Evolutionary conservation across 140 eudicot species (phyloP).

Genomic region (Oenanthe javanica): DNA sequence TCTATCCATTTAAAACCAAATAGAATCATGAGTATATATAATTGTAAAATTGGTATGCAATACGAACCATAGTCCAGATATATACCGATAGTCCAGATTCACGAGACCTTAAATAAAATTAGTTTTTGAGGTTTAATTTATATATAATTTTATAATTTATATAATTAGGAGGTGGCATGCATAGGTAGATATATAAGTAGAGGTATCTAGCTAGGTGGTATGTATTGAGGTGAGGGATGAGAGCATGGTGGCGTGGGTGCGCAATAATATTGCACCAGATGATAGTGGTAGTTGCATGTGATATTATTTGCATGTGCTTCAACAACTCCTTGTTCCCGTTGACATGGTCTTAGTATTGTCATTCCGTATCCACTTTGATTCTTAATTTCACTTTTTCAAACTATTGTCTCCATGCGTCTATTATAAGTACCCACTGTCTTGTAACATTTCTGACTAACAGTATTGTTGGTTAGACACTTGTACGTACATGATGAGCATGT

Average conservation of each 20-base stretch:
- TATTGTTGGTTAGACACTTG: neutral
- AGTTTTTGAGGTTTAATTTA: no score
- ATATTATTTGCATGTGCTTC: neutral
- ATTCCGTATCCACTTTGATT: neutral
- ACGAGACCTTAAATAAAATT: no score
- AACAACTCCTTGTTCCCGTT: neutral
- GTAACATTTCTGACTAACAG: neutral
- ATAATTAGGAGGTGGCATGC: no score
- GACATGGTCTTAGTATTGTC: neutral
- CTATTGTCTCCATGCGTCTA: neutral
- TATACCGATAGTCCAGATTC: neutral
- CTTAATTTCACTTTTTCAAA: no score
- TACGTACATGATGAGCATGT: slow-evolving; percentile 21
- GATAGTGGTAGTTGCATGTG: neutral
- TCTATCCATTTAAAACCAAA: no score
- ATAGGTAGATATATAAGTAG: neutral
- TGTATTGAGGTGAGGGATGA: neutral
- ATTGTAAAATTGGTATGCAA: neutral
- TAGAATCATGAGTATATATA: no score
- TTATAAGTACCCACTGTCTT: neutral
- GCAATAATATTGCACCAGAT: neutral
- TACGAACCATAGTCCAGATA: neutral
- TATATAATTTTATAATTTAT: no score
- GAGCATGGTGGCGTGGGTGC: slow-evolving; percentile 2
- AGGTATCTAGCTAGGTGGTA: neutral